Evolutionary conservation across 129 eudicot genomes (phyloP), one percentile per base, ranked within the genome.

Genomic region (Rutidosis leptorrhynchoides): DNA sequence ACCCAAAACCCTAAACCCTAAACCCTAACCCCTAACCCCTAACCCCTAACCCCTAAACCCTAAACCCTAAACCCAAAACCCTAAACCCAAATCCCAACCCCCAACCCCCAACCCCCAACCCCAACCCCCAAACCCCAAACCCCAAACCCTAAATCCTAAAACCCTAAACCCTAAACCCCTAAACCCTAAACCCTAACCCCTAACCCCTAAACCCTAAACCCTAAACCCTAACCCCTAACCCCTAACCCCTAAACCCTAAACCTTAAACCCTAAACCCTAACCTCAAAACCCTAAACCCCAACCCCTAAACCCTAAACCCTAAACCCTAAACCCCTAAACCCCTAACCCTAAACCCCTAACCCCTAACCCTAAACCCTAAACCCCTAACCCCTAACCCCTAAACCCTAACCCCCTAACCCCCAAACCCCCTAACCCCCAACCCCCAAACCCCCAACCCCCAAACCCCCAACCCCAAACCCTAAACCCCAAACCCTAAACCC

Each of bases 381-480:
- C 62, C 63, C 27, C 14, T 25, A 25, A 33, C 63, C 63, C 63
- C 63, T 57, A 57, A 57, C 11, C 63, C 63, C 63, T 57, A 57
- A 57, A 14, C 63, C 63, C 37, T 25, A 24, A 57, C 12, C 33
- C 62, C 62, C 14, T 9, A 57, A 25, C 33, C 62, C 62, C 14
- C 9, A 57, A 25, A 19, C 63, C 63, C 35, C 63, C 63, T 57
- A 57, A 57, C 6, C 63, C 63, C 37, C 26, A 57, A 57, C 11
- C 63, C 63, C 63, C 8, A 53, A 53, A 53, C 63, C 63, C 63
- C 63, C 26, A 57, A 57, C 11, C 63, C 63, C 37, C 3, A 53
- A 57, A 25, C 63, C 63, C 37, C 12, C 25, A 57, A 3, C 63
- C 35, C 21, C 3, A 57, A 57, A 25, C 58, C 35, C 19, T 25